Base-by-base conservation (phyloP, 768 basidiomycete species). In the Suillus cothurnatus region DNA sequence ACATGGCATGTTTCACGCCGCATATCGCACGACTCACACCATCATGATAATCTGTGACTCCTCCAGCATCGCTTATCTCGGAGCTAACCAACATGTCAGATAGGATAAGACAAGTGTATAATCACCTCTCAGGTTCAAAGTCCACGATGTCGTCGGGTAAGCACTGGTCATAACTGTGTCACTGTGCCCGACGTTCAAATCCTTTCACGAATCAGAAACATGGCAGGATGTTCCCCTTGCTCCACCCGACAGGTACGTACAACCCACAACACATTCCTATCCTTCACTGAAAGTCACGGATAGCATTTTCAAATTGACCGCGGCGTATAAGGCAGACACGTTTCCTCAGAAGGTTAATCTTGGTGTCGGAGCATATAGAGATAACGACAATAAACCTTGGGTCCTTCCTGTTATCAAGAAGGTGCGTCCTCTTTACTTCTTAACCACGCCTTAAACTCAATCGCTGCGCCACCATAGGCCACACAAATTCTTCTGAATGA, bases 301-400 rank as follows among this genome's bases (percentile, higher is more conserved):
- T 70, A 95, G 93, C 79, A 95, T 95, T 73, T 94, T 94, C 86
- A 88, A 93, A 80, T 84, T 97, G 68, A 94, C 94, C 0, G 91
- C 93, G 23, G 88, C 93, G 2, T 97, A 89, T 87, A 94, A 95
- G 76, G 86, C 85, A 34, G 93, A 97, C 75, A 73, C 85, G 3
- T 85, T 82, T 75, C 82, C 86, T 17, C 78, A 89, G 67, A 97
- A 97, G 82, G 83, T 96, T 78, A 97, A 97, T 76, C 84, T 97
- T 28, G 94, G 95, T 45, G 95, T 95, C 53, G 95, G 95, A 53
- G 95, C 95, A 9, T 97, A 97, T 76, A 86, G 95, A 70, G 95
- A 96, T 72, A 85, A 95, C 71, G 76, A 92, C 71, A 87, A 84
- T 77, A 96, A 92, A 78, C 91, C 95, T 17, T 97, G 94, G 93